phyloP scores from a whole-genome alignment of 352 stramenopile genomes.

The Pythium phragmiticola region DNA sequence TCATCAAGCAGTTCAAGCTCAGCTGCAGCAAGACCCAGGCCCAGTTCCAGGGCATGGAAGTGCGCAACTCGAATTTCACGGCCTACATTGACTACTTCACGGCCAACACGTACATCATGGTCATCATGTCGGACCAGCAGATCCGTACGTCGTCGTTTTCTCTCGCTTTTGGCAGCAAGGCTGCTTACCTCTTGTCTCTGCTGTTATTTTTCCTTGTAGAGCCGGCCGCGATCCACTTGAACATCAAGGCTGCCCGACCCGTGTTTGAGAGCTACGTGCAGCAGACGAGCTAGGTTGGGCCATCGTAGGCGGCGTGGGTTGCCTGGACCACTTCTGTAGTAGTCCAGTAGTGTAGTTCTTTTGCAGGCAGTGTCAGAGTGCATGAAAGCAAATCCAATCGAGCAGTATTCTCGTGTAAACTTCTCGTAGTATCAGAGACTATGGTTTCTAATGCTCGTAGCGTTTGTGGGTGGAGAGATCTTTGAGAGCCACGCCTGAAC shows the following conservation, averaged over 20 bases:
- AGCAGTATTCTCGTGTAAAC: no score
- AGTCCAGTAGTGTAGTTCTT: no score
- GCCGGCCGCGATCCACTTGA: conserved; percentile 94
- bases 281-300: conserved; percentile 72
- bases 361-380: no score
- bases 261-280: conserved; percentile 97
- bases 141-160: conserved; percentile 56
- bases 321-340: no score
- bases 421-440: no score
- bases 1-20: conserved; percentile 99
- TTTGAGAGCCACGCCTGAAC: no score
- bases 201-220: conserved; percentile 41
- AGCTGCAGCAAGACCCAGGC: conserved; percentile 97
- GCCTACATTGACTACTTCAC: conserved; percentile 99
- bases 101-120: conserved; percentile 98
- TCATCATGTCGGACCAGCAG: conserved; percentile 94
- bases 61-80: conserved; percentile 97
- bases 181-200: not conserved
- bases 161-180: not conserved
- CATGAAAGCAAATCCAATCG: no score
- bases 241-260: conserved; percentile 95
- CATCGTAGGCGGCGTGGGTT: not conserved
- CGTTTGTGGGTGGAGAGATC: no score
- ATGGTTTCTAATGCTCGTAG: no score
- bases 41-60: conserved; percentile 98